phyloP scores from a whole-genome alignment of 495 filamentous ascomycete species.

The Sporormia fimetaria region DNA sequence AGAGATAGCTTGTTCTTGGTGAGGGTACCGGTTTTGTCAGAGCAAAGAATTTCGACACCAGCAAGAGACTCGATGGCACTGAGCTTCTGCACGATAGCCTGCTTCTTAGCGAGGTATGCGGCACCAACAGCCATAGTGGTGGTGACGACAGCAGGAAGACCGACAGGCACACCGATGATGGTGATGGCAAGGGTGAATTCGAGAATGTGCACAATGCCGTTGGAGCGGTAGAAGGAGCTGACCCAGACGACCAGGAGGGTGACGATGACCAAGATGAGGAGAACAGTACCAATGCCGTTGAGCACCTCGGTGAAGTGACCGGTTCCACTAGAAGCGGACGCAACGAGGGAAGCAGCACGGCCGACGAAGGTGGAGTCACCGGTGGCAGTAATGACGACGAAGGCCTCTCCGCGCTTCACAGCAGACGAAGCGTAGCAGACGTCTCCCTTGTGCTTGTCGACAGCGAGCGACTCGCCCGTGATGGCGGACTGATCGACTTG shows the following conservation, averaged over 20 bases:
- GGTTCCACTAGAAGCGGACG: slow-evolving; percentile 52
- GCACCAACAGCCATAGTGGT: slow-evolving; percentile 96
- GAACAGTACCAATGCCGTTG: slow-evolving; percentile 71
- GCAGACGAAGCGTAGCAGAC: slow-evolving; percentile 71
- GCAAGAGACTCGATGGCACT: slow-evolving; percentile 90
- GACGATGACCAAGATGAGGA: slow-evolving; percentile 69
- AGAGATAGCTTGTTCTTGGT: slow-evolving; percentile 89
- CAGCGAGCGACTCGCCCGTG: slow-evolving; percentile 84
- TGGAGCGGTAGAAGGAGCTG: slow-evolving; percentile 75
- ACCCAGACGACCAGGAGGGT: slow-evolving; percentile 78
- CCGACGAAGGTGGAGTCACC: slow-evolving; percentile 85
- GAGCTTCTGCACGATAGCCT: slow-evolving; percentile 93
- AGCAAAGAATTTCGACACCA: slow-evolving; percentile 92
- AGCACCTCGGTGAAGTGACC: slow-evolving; percentile 88
- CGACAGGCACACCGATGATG: slow-evolving; percentile 90
- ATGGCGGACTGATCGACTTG: slow-evolving; percentile 89
- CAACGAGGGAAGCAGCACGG: slow-evolving; percentile 75
- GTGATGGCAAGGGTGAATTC: slow-evolving; percentile 78
- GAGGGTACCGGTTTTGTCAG: slow-evolving; percentile 89
- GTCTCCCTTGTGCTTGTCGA: slow-evolving; percentile 74
- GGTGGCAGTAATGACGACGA: slow-evolving; percentile 67
- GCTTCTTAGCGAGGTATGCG: slow-evolving; percentile 86
- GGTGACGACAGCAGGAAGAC: slow-evolving; percentile 90
- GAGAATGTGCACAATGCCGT: slow-evolving; percentile 60
- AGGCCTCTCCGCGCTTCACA: slow-evolving; percentile 80